Conservation (phyloP, 2,329 filamentous ascomycete species). For the Colletotrichum sidae region DNA sequence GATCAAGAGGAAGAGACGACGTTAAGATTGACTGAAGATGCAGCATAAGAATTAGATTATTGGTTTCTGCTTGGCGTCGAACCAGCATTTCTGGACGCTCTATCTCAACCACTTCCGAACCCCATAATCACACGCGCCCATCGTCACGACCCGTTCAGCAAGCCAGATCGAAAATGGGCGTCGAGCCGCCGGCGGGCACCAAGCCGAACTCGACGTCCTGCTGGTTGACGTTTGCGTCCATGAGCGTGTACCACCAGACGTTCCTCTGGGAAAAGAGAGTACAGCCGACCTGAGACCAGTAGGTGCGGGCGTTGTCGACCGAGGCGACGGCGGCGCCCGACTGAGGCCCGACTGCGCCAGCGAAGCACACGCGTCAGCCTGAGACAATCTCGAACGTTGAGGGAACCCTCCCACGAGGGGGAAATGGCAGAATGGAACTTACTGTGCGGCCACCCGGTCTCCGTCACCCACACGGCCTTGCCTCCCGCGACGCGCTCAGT, state of each 20-base stretch:
- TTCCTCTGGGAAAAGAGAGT: conserved; percentile 28
- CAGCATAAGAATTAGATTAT: too few relatives aligned
- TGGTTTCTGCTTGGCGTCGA: too few relatives aligned
- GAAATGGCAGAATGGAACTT: background rate
- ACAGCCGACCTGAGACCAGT: conserved; percentile 32
- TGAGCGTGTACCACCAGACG: conserved; percentile 34
- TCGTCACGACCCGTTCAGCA: background rate
- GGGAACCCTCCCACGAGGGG: background rate
- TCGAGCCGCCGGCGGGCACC: conserved; percentile 17
- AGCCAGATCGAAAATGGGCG: conserved; percentile 24
- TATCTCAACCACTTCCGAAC: too few relatives aligned
- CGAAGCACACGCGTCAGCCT: background rate
- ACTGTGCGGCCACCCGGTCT: conserved; percentile 68
- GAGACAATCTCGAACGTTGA: background rate
- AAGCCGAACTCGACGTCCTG: conserved; percentile 26
- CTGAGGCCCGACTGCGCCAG: conserved; percentile 51
- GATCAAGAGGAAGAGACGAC: too few relatives aligned
- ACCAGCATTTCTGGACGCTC: too few relatives aligned
- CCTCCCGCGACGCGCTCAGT: conserved; percentile 52
- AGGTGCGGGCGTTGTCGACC: conserved; percentile 54
- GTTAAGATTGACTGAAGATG: too few relatives aligned
- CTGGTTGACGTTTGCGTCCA: conserved; percentile 31
- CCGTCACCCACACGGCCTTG: conserved; percentile 61
- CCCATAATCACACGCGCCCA: too few relatives aligned
- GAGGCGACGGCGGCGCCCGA: conserved; percentile 56